Conservation (phyloP, 108 stramenopile species). For the Asterionellopsis glacialis region DNA sequence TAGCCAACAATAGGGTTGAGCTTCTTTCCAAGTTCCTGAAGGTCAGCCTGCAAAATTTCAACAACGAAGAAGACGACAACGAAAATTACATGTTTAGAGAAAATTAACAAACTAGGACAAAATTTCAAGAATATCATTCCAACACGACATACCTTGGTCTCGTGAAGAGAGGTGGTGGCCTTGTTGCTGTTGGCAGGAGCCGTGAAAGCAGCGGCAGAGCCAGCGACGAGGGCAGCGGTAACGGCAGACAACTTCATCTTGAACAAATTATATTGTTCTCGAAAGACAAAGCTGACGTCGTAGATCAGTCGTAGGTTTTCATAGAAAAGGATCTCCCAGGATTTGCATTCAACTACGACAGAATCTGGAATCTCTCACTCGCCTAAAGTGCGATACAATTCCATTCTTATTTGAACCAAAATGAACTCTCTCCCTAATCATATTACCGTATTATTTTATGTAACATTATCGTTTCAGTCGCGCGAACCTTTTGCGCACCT, state of each 20-base stretch:
- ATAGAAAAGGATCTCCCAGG: too few relatives aligned
- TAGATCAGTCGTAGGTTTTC: too few relatives aligned
- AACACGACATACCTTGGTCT: background rate
- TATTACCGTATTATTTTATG: too few relatives aligned
- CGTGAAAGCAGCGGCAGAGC: conserved; percentile 1
- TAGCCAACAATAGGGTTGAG: conserved; percentile 58
- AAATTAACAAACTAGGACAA: background rate
- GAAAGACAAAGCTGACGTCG: too few relatives aligned
- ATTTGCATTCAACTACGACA: too few relatives aligned
- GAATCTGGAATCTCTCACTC: too few relatives aligned
- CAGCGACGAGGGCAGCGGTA: conserved; percentile 40
- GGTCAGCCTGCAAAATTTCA: conserved; percentile 27
- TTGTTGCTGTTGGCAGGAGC: background rate
- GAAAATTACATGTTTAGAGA: background rate
- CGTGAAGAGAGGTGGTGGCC: conserved; percentile 1
- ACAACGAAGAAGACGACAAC: conserved; percentile 1
- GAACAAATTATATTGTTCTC: background rate
- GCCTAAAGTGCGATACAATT: too few relatives aligned
- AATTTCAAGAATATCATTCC: background rate
- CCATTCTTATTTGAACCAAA: too few relatives aligned
- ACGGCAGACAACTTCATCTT: conserved; percentile 30
- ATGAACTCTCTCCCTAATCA: too few relatives aligned
- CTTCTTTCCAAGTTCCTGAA: conserved; percentile 41
- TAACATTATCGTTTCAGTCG: too few relatives aligned
- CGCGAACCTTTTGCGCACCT: too few relatives aligned